Conservation (phyloP, 1,284 basidiomycete species). For the Cutaneotrichosporon daszewskae region DNA sequence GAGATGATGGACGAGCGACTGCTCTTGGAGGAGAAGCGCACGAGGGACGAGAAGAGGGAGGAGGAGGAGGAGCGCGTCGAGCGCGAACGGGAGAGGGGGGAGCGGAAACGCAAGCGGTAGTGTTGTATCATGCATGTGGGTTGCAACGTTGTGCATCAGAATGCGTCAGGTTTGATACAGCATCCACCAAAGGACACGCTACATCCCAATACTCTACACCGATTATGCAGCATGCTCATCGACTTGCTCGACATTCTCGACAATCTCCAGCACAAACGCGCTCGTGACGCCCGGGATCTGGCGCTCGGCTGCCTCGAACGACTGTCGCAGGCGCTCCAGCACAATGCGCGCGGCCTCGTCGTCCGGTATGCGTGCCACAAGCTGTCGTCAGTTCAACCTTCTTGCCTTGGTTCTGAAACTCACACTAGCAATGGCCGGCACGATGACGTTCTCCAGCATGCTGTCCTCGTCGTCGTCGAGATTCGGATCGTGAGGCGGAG, state of each 20-base stretch:
- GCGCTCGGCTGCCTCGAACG: slow-evolving; percentile 85
- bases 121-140: not conserved
- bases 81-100: slow-evolving; percentile 5
- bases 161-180: too few species aligned
- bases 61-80: not conserved
- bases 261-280: slow-evolving; percentile 51
- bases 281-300: slow-evolving; percentile 54
- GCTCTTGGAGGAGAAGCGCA: slow-evolving; percentile 7
- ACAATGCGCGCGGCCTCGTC: slow-evolving; percentile 78
- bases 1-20: slow-evolving; percentile 62
- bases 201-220: too few species aligned
- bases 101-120: not conserved
- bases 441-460: slow-evolving; percentile 89
- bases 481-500: too few species aligned
- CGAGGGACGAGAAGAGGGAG: slow-evolving; percentile 1
- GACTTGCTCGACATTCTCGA: slow-evolving; percentile 50
- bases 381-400: slow-evolving; percentile 50
- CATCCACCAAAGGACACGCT: too few species aligned
- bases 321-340: slow-evolving; percentile 73
- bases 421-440: slow-evolving; percentile 87
- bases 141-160: too few species aligned
- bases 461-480: slow-evolving; percentile 64
- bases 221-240: slow-evolving; percentile 40
- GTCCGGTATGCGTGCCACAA: slow-evolving; percentile 80
- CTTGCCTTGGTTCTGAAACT: slow-evolving; percentile 44